phyloP scores from a whole-genome alignment of 2,329 filamentous ascomycete species.

The Aspergillus persii region DNA sequence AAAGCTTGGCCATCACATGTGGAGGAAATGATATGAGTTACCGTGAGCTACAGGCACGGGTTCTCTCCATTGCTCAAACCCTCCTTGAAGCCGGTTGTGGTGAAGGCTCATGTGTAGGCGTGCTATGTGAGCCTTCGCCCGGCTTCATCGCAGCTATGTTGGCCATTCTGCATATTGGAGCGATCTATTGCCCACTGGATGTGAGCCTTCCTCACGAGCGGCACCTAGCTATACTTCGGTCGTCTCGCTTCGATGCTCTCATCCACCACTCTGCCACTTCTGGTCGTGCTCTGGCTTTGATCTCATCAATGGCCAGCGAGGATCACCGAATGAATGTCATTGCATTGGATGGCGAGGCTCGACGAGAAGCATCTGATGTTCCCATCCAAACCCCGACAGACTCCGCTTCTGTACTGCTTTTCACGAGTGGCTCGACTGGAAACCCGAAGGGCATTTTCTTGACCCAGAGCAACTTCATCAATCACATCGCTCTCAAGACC shows the following conservation, averaged over 20 bases:
- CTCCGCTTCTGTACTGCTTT: slow-evolving; percentile 28
- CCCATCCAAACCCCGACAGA: not conserved
- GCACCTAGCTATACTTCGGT: too few relatives aligned
- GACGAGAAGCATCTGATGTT: too few relatives aligned
- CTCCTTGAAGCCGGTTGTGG: too few relatives aligned
- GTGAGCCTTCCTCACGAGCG: not conserved
- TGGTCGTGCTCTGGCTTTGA: not conserved
- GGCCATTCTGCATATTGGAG: slow-evolving; percentile 1
- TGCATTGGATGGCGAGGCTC: not conserved
- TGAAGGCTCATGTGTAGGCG: not conserved
- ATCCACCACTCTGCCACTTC: not conserved
- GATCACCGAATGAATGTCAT: not conserved
- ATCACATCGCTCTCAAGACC: slow-evolving; percentile 20
- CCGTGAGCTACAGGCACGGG: too few relatives aligned
- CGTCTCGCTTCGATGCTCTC: not conserved
- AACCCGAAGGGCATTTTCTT: slow-evolving; percentile 45
- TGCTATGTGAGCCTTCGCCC: not conserved
- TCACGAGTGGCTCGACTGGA: slow-evolving; percentile 27
- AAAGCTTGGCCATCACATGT: too few relatives aligned
- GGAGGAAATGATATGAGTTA: too few relatives aligned
- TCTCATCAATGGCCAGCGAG: too few relatives aligned
- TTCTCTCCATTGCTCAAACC: too few relatives aligned
- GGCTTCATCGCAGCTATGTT: slow-evolving; percentile 1
- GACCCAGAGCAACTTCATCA: slow-evolving; percentile 20
- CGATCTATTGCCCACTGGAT: slow-evolving; percentile 6